phyloP scores from a whole-genome alignment of 1,139 yeast species.

The Suhomyces ambrosiae region DNA sequence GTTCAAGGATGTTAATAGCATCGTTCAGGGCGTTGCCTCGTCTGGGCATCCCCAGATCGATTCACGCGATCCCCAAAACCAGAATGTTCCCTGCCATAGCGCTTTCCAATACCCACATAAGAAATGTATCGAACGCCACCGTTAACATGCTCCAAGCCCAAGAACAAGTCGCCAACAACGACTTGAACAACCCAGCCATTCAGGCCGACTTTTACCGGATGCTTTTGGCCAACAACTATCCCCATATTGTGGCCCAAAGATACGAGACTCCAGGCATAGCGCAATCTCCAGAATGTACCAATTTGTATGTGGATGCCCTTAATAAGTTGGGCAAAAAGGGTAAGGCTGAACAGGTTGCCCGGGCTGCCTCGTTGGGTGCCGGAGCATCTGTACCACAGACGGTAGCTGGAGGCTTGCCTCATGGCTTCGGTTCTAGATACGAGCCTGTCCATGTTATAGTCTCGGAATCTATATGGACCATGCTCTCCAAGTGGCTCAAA shows the following conservation, averaged over 20 bases:
- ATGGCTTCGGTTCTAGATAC: conserved; percentile 51
- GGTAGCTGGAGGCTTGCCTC: conserved; percentile 31
- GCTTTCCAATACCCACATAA: background rate
- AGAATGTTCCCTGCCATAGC: background rate
- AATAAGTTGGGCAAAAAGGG: conserved; percentile 73
- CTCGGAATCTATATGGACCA: conserved; percentile 76
- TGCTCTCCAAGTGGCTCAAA: conserved; percentile 83
- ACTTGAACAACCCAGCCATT: conserved; percentile 61
- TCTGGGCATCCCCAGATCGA: conserved; percentile 4
- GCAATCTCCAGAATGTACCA: conserved; percentile 73
- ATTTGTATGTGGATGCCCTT: conserved; percentile 77
- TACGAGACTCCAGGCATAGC: conserved; percentile 93
- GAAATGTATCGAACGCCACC: conserved; percentile 25
- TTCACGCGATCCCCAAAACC: conserved; percentile 2
- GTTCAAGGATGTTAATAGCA: conserved; percentile 6
- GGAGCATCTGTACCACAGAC: conserved; percentile 19
- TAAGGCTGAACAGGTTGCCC: conserved; percentile 67
- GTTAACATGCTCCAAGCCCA: conserved; percentile 57
- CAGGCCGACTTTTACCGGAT: conserved; percentile 84
- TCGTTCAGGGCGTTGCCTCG: conserved; percentile 6
- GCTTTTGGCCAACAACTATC: conserved; percentile 76
- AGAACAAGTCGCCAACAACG: conserved; percentile 82
- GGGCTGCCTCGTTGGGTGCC: conserved; percentile 26
- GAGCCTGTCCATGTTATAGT: conserved; percentile 92
- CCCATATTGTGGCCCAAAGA: conserved; percentile 89